Conservation (phyloP, 2,329 filamentous ascomycete species). For the Sclerotinia minor region DNA sequence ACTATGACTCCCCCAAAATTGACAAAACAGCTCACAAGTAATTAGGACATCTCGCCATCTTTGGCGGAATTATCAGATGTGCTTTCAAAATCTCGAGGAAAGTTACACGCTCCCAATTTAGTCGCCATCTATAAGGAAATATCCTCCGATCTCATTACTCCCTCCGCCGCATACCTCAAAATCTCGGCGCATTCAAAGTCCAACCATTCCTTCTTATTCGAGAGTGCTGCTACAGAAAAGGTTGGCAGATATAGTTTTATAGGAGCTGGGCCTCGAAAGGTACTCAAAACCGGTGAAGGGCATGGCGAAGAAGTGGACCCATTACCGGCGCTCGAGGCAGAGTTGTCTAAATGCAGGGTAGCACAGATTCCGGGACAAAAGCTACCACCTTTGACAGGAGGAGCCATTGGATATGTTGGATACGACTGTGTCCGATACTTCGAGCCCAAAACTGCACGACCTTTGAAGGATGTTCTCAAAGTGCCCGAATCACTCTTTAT, state of each 20-base stretch:
- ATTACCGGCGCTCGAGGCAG: constrained; percentile 75
- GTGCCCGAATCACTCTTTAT: constrained; percentile 96
- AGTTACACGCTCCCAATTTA: constrained; percentile 66
- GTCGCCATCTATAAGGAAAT: constrained; percentile 83
- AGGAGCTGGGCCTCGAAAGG: constrained; percentile 75
- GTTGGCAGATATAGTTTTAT: constrained; percentile 96
- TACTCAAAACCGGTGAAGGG: constrained; percentile 83
- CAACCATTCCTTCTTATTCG: constrained; percentile 88
- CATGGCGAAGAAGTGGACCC: constrained; percentile 85
- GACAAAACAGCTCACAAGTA: constrained; percentile 32
- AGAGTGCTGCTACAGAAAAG: constrained; percentile 90
- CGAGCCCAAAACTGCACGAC: constrained; percentile 89
- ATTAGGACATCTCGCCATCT: constrained; percentile 56
- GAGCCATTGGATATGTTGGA: constrained; percentile 93
- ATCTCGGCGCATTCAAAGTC: constrained; percentile 73
- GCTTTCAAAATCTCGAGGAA: constrained; percentile 51
- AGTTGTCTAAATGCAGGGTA: constrained; percentile 76
- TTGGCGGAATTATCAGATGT: constrained; percentile 60
- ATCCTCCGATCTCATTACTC: constrained; percentile 88
- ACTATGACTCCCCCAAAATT: constrained; percentile 31
- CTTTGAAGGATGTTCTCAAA: constrained; percentile 82
- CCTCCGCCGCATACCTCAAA: constrained; percentile 93
- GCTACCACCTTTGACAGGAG: constrained; percentile 84
- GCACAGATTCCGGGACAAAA: constrained; percentile 79
- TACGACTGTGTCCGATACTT: constrained; percentile 99